Conservation (phyloP, 2,329 filamentous ascomycete species). For the Chaetomiaceae sp. region DNA sequence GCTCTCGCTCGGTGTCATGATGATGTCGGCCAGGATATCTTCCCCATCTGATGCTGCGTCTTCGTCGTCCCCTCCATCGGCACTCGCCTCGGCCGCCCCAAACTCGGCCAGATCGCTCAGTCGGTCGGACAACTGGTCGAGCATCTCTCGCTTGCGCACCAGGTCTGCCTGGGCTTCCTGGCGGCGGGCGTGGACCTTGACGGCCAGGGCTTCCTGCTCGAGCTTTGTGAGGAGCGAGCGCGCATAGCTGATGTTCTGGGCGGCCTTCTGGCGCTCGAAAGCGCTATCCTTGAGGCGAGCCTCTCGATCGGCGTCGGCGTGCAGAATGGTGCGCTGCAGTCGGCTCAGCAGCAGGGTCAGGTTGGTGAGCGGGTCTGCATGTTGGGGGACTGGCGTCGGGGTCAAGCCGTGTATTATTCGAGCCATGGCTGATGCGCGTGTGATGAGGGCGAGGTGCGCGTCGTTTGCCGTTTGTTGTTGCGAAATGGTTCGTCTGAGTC, state of each 20-base stretch:
- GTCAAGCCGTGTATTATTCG: constrained; percentile 21
- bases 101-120: constrained; percentile 65
- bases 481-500: too few species aligned
- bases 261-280: constrained; percentile 59
- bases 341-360: constrained; percentile 61
- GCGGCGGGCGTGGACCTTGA: constrained; percentile 54
- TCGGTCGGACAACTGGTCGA: constrained; percentile 62
- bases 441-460: neutral
- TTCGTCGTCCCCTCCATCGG: constrained; percentile 37
- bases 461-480: neutral
- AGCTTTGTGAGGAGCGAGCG: constrained; percentile 62
- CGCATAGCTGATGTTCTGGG: constrained; percentile 67
- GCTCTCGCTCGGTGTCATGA: constrained; percentile 51
- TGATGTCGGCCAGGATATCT: constrained; percentile 52
- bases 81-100: constrained; percentile 28
- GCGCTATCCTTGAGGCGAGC: constrained; percentile 54
- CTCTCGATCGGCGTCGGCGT: constrained; percentile 55
- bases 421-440: constrained; percentile 21
- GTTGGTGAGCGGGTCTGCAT: constrained; percentile 41
- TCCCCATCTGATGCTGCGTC: constrained; percentile 52
- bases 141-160: constrained; percentile 57
- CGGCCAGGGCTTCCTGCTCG: constrained; percentile 61
- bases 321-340: constrained; percentile 61
- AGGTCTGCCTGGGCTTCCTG: constrained; percentile 60
- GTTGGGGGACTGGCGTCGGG: constrained; percentile 7